Evolutionary conservation across 2,329 filamentous ascomycete genomes (phyloP).

Genomic region (Onygenales sp.): DNA sequence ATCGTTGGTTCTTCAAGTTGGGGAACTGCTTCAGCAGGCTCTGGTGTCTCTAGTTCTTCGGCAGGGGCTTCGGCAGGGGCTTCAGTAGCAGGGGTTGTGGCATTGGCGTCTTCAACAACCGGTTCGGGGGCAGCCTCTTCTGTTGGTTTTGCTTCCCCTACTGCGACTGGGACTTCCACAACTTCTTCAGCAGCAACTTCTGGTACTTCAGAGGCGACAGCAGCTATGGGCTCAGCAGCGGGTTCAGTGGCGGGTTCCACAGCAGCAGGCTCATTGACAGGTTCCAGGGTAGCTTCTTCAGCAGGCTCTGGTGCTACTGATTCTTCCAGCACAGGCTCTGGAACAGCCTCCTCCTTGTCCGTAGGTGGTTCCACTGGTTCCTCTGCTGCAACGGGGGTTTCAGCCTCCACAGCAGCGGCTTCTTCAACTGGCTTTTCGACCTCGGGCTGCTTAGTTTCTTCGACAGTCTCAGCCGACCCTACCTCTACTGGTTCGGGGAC

Average conservation of each 20-base stretch:
- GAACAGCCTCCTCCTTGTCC: not conserved
- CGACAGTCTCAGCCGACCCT: not conserved
- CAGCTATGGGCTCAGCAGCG: not conserved
- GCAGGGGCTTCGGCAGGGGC: not conserved
- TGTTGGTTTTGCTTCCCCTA: not conserved
- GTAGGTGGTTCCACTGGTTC: not conserved
- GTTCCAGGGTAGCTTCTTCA: not conserved
- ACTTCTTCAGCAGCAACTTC: not conserved
- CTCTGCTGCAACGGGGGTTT: not conserved
- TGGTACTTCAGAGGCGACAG: not conserved
- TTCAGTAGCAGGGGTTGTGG: constrained; percentile 6
- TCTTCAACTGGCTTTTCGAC: not conserved
- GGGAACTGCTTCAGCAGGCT: not conserved
- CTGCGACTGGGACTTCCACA: no score
- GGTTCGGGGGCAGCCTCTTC: not conserved
- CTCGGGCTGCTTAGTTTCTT: not conserved
- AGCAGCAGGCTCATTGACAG: constrained; percentile 1
- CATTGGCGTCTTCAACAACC: not conserved
- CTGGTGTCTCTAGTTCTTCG: no score
- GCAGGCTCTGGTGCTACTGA: not conserved
- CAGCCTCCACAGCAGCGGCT: not conserved
- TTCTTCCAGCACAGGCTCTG: not conserved
- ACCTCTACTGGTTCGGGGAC: not conserved
- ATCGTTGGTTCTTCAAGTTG: no score
- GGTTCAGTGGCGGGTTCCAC: constrained; percentile 1